Evolutionary conservation across 192 early-diverging fungal genomes (phyloP).

Genomic region (Coemansia sp.): DNA sequence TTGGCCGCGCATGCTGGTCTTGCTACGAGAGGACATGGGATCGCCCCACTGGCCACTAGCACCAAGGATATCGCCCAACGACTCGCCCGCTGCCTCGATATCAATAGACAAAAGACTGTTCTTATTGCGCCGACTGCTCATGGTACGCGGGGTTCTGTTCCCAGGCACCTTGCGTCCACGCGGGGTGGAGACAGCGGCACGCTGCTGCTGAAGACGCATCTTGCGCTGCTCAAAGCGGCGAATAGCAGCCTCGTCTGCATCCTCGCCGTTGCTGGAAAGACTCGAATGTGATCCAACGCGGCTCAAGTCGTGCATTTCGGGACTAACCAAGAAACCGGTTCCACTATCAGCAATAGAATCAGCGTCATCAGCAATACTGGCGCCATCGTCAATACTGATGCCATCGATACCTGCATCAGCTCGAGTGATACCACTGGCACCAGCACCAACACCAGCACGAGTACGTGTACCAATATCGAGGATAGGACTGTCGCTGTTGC

Average conservation of each 20-base stretch:
- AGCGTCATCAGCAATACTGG: background rate
- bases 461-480: background rate
- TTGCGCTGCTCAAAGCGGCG: slow-evolving; percentile 33
- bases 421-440: background rate
- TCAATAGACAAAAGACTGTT: slow-evolving; percentile 21
- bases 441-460: background rate
- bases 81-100: slow-evolving; percentile 22
- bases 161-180: slow-evolving; percentile 2
- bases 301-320: background rate
- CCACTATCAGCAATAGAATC: background rate
- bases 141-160: background rate
- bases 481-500: background rate
- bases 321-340: background rate
- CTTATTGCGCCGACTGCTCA: slow-evolving; percentile 1
- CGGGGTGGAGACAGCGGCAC: slow-evolving; percentile 17
- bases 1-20: slow-evolving; percentile 13
- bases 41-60: slow-evolving; percentile 35
- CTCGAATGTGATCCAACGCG: slow-evolving; percentile 26
- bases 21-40: slow-evolving; percentile 20
- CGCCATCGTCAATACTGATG: background rate
- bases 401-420: background rate
- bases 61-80: slow-evolving; percentile 44
- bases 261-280: slow-evolving; percentile 12
- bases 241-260: slow-evolving; percentile 35
- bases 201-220: slow-evolving; percentile 25